Evolutionary conservation across 2,329 filamentous ascomycete species (phyloP), one percentile per base, ranked within the genome.

Genomic region (Neonectria neomacrospora): DNA sequence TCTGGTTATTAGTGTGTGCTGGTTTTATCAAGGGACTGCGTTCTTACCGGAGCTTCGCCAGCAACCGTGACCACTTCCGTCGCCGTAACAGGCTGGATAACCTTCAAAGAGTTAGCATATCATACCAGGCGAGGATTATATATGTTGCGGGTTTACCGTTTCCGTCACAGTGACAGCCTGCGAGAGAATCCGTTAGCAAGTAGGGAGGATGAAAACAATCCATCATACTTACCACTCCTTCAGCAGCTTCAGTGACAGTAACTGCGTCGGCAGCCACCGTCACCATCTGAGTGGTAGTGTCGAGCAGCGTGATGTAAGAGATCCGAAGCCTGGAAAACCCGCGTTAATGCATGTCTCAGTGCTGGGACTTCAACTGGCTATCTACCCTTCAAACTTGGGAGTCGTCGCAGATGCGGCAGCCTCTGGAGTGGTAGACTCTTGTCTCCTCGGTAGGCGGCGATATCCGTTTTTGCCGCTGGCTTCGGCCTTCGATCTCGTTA

Each of bases 321-420:
- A 73, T 34, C 32, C 68, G 63, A 56, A 73, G 56, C 28, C 71
- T 73, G 26, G 23, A 30, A 22, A 28, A 45, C 3, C 9, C 12
- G 34, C n/a, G 26, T 51, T 60, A 59, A 63, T 60, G 64, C n/a
- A 20, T 34, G 30, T 7, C 7, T 9, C 3, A 6, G 23, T 20
- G 12, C 22, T 18, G n/a, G 11, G 9, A 11, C 6, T 34, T 2
- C 8, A n/a, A 26, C 23, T 42, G 10, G 20, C 28, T 32, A 58
- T 60, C 61, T 48, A 66, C 72, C 72, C 72, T 72, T 74, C 72
- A 37, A 73, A 73, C 41, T 71, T 69, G 26, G 57, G 52, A 23
- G 56, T 28, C 16, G 52, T 47, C n/a, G 8, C 42, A 26, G 55
- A 45, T 6, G 54, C 63, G 9, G 58, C 34, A 18, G 45, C 54